These are phyloP conservation scores for Colletotrichum sojae DNA, from an alignment of 2,329 filamentous ascomycete species.

Conservation along the genomic window DNA sequence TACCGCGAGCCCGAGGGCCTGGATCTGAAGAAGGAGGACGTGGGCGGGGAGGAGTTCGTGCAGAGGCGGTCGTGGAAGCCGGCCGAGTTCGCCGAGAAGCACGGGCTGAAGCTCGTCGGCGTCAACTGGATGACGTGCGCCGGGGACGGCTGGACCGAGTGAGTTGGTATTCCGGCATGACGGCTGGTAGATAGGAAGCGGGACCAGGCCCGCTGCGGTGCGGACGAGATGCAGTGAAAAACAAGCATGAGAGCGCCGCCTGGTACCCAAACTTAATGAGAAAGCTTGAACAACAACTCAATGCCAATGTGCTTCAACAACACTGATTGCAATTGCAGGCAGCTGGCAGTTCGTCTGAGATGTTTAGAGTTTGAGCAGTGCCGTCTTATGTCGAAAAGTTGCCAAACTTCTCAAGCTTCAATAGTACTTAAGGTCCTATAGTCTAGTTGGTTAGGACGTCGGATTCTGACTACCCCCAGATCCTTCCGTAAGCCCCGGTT, in stretches of 20 bases:
- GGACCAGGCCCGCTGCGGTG: no score
- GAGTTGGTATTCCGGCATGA: neutral
- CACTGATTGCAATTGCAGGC: no score
- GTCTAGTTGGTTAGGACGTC: constrained; percentile 40
- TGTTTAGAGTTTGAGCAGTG: no score
- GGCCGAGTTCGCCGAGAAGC: constrained; percentile 54
- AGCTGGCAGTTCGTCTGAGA: no score
- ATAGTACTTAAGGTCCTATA: constrained; percentile 14
- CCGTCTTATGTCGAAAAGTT: neutral
- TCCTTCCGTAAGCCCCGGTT: constrained; percentile 38
- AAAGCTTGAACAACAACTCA: no score
- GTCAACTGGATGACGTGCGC: constrained; percentile 63
- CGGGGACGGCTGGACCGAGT: constrained; percentile 58
- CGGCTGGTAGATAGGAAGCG: no score
- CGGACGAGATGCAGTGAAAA: no score
- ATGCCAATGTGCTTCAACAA: no score
- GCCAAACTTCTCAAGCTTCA: neutral
- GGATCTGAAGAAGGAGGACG: constrained; percentile 55
- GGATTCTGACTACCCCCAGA: constrained; percentile 29
- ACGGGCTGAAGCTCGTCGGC: constrained; percentile 56
- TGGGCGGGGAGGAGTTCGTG: constrained; percentile 62
- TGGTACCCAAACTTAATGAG: no score
- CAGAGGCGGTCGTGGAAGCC: constrained; percentile 60
- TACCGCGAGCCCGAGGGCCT: constrained; percentile 57
- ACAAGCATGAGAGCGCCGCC: no score